These are phyloP conservation scores for Lasiodiplodia sp. DNA, from an alignment of 2,329 filamentous ascomycete genomes.

Conservation along the genomic window DNA sequence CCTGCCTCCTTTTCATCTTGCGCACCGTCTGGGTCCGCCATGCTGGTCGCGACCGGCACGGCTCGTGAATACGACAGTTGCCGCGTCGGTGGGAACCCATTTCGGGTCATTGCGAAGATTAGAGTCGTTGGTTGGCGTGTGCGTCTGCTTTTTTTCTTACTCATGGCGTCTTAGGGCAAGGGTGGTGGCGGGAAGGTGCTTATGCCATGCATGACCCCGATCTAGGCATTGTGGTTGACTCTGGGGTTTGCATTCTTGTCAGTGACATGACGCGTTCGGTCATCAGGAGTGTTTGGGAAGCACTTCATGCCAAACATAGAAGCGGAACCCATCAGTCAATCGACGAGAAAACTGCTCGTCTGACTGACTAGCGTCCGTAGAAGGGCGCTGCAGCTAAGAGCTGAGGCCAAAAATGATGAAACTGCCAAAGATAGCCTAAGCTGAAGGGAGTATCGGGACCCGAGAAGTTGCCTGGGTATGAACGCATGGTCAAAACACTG, in stretches of 20 bases:
- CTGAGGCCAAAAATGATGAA: neutral
- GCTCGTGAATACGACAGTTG: conserved; percentile 8
- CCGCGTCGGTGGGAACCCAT: neutral
- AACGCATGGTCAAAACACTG: neutral
- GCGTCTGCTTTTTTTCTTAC: conserved; percentile 1
- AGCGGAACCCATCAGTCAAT: neutral
- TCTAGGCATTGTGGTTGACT: neutral
- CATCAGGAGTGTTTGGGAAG: neutral
- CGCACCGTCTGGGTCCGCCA: neutral
- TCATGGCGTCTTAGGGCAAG: neutral
- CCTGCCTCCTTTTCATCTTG: neutral
- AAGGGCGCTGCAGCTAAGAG: neutral
- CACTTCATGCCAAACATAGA: neutral
- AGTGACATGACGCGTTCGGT: neutral
- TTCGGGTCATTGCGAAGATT: neutral
- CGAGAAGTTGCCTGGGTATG: neutral
- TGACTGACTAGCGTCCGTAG: neutral
- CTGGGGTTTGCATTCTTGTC: neutral
- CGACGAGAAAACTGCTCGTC: neutral
- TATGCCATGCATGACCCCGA: neutral
- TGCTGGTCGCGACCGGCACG: conserved; percentile 21
- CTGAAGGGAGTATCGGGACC: neutral
- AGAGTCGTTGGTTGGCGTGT: conserved; percentile 1
- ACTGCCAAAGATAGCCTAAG: neutral
- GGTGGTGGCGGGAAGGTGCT: neutral